These are phyloP conservation scores for Paecilomyces sp. DNA, from an alignment of 2,329 filamentous ascomycete genomes.

Conservation along the genomic window DNA sequence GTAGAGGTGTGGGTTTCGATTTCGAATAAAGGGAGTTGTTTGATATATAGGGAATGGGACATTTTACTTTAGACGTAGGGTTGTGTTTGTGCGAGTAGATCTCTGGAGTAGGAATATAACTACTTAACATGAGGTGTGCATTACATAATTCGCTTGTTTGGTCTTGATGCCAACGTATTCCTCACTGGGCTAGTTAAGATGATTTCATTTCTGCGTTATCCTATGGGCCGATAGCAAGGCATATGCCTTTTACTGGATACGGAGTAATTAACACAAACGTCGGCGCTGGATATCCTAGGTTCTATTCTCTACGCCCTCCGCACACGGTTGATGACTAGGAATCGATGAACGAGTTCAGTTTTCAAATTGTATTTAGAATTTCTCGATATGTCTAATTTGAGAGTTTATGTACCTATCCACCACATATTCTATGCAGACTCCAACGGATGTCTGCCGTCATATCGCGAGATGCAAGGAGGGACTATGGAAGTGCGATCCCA, in stretches of 20 bases:
- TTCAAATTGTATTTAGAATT: conserved; percentile 8
- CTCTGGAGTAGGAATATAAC: too few species aligned
- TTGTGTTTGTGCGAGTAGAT: neutral
- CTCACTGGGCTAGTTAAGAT: too few species aligned
- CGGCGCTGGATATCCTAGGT: too few species aligned
- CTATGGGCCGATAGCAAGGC: too few species aligned
- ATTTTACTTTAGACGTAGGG: neutral
- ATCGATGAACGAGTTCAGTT: neutral
- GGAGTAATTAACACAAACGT: too few species aligned
- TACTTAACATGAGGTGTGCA: too few species aligned
- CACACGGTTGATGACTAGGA: neutral
- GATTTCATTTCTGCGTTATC: too few species aligned
- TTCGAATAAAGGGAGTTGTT: neutral
- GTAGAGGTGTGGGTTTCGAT: neutral
- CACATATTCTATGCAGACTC: conserved; percentile 2
- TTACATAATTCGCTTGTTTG: too few species aligned
- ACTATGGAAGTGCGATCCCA: neutral
- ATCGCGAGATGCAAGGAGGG: neutral
- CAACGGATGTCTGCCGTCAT: neutral
- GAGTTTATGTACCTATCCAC: neutral
- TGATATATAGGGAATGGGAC: neutral
- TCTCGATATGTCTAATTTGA: neutral
- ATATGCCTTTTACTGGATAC: too few species aligned
- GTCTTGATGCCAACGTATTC: too few species aligned
- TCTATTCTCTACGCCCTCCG: too few species aligned